A percentile compares a stretch with the other conserved stretches of the same genome.
Evolutionary conservation across 2,329 filamentous ascomycete species (phyloP).

Genomic region (Didymella pomorum): DNA sequence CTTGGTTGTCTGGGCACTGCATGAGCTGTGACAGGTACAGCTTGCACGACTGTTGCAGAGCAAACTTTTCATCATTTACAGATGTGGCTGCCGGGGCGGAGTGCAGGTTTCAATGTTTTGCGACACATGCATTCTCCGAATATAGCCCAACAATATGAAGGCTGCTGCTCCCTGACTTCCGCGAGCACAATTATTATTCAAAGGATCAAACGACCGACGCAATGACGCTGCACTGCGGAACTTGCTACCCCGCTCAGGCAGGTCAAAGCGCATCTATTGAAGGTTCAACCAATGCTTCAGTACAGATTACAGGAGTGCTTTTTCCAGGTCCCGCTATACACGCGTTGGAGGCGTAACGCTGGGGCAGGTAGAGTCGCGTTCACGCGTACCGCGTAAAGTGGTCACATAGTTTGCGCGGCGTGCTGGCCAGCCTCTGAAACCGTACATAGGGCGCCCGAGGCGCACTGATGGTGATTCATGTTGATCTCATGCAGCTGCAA

Average conservation of each 20-base stretch:
- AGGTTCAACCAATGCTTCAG: constrained; percentile 33
- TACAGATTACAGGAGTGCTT: constrained; percentile 24
- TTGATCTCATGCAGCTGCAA: constrained; percentile 23
- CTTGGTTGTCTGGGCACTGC: constrained; percentile 20
- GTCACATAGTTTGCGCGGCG: constrained; percentile 16
- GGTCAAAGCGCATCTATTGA: constrained; percentile 30
- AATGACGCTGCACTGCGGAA: constrained; percentile 30
- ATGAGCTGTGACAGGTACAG: constrained; percentile 32
- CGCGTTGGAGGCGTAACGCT: constrained; percentile 18
- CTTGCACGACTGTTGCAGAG: constrained; percentile 35
- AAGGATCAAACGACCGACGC: constrained; percentile 30
- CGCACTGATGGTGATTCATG: constrained; percentile 19
- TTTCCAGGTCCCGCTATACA: constrained; percentile 15
- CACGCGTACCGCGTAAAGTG: constrained; percentile 20
- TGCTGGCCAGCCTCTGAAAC: constrained; percentile 17
- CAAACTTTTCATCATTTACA: constrained; percentile 43
- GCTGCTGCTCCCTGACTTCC: constrained; percentile 25
- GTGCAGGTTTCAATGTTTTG: constrained; percentile 41
- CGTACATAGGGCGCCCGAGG: constrained; percentile 15
- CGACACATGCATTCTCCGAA: constrained; percentile 24
- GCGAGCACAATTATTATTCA: constrained; percentile 25
- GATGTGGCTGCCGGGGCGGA: constrained; percentile 31
- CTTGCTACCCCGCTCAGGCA: constrained; percentile 30
- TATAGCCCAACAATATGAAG: constrained; percentile 18
- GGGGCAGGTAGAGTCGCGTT: constrained; percentile 8